A percentile compares a stretch with the other conserved stretches of the same genome.
These are phyloP conservation scores for Fusarium torreyae DNA, from an alignment of 2,329 filamentous ascomycete genomes.

Conservation along the genomic window DNA sequence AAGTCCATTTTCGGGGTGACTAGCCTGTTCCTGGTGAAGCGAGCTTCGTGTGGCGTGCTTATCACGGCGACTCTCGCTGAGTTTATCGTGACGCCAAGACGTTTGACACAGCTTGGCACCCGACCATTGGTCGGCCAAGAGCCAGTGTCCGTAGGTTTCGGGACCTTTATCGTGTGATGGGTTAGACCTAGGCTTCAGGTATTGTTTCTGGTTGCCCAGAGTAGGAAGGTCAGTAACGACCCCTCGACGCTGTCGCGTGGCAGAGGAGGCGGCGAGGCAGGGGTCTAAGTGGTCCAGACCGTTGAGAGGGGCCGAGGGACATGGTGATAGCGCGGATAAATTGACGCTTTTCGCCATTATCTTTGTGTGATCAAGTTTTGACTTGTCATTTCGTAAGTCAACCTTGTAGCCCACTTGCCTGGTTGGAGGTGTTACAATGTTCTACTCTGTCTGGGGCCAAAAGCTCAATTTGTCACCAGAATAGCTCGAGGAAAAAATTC, in stretches of 20 bases:
- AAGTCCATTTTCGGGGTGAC: not conserved
- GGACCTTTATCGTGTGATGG: not conserved
- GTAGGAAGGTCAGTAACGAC: conserved; percentile 22
- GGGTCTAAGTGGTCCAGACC: conserved; percentile 18
- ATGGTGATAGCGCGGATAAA: conserved; percentile 6
- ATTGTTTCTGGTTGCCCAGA: not conserved
- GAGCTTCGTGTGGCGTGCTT: conserved; percentile 11
- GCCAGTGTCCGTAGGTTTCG: not conserved
- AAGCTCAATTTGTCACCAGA: no score
- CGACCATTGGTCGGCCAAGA: conserved; percentile 2
- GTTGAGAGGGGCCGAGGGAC: not conserved
- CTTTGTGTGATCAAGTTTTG: conserved; percentile 6
- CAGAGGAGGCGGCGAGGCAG: conserved; percentile 5
- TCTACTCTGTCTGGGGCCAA: no score
- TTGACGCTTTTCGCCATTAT: conserved; percentile 4
- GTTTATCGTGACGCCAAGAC: not conserved
- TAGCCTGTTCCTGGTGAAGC: conserved; percentile 6
- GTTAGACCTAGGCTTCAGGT: not conserved
- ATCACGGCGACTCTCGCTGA: not conserved
- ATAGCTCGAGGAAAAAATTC: no score
- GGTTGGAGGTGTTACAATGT: no score
- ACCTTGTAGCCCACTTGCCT: not conserved
- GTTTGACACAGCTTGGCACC: conserved; percentile 19
- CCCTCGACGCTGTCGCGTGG: conserved; percentile 21
- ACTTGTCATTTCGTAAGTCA: conserved; percentile 3